Evolutionary conservation across 371 early-diverging fungal species (phyloP).

Genomic region (Mycotypha africana): DNA sequence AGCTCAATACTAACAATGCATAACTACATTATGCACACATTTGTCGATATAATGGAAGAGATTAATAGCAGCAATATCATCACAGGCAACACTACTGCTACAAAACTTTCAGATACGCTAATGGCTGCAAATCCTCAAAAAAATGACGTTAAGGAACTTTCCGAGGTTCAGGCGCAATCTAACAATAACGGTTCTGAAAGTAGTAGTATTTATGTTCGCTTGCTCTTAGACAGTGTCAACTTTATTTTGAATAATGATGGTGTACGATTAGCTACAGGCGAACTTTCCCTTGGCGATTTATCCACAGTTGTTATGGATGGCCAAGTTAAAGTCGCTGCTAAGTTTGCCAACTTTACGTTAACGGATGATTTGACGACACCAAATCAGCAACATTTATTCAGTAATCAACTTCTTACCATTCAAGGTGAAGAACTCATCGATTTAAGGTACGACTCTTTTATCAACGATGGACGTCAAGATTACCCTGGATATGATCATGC

Average conservation of each 20-base stretch:
- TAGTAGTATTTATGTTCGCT: conserved; percentile 54
- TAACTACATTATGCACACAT: conserved; percentile 84
- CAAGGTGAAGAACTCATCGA: conserved; percentile 88
- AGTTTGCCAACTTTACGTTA: conserved; percentile 80
- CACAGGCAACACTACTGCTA: neutral
- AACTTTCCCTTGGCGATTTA: conserved; percentile 69
- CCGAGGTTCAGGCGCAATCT: neutral
- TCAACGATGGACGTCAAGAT: conserved; percentile 27
- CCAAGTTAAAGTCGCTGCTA: conserved; percentile 70
- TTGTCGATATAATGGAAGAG: conserved; percentile 42
- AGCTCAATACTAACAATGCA: conserved; percentile 82
- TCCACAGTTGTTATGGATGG: conserved; percentile 56
- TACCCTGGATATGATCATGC: conserved; percentile 88
- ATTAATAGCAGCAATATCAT: neutral
- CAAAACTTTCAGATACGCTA: neutral
- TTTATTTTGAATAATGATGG: conserved; percentile 86
- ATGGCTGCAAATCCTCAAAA: neutral
- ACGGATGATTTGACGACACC: conserved; percentile 53
- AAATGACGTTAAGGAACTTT: no score
- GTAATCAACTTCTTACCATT: conserved; percentile 65
- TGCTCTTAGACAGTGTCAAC: conserved; percentile 73
- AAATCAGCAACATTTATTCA: conserved; percentile 2
- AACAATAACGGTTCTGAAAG: neutral
- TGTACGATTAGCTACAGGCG: conserved; percentile 68
- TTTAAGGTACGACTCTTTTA: conserved; percentile 79